These are phyloP conservation scores for Botryosphaeria dothidea DNA, from an alignment of 2,329 filamentous ascomycete genomes.

Conservation along the genomic window DNA sequence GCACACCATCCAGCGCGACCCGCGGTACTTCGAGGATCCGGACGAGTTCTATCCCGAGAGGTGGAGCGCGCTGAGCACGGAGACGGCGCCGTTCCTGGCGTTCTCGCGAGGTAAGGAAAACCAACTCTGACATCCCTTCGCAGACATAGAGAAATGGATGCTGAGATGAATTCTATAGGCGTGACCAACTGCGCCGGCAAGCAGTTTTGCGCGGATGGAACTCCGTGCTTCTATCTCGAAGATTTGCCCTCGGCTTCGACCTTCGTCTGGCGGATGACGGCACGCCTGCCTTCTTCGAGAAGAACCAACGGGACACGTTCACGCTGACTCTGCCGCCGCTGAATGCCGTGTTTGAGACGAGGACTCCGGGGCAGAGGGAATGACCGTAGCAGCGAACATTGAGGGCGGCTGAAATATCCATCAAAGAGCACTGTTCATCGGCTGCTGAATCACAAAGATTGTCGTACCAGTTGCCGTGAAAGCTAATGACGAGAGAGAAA, in stretches of 20 bases:
- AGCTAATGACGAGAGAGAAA: too few species aligned
- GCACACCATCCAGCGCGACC: conserved; percentile 22
- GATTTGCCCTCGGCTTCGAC: conserved; percentile 26
- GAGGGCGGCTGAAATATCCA: too few species aligned
- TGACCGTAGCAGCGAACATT: too few species aligned
- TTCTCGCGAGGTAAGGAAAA: conserved; percentile 10
- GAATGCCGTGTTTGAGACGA: conserved; percentile 25
- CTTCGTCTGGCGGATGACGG: conserved; percentile 26
- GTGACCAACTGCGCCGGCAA: conserved; percentile 22
- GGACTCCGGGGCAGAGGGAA: neutral
- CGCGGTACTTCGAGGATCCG: neutral
- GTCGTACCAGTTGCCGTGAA: too few species aligned
- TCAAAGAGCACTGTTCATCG: too few species aligned
- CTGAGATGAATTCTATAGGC: neutral
- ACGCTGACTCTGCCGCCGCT: conserved; percentile 32
- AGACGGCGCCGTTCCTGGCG: conserved; percentile 1
- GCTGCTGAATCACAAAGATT: too few species aligned
- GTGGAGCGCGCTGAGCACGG: neutral
- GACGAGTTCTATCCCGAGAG: conserved; percentile 1
- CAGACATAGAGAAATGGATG: too few species aligned
- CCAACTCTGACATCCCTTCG: too few species aligned
- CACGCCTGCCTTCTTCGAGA: conserved; percentile 24
- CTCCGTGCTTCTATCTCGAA: conserved; percentile 24
- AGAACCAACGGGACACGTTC: neutral
- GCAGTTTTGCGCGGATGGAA: conserved; percentile 25